Percentiles rank a stretch among this genome's conserved stretches.
phyloP scores from a whole-genome alignment of 2,329 filamentous ascomycete species.

The Pestalotiopsis sp. region DNA sequence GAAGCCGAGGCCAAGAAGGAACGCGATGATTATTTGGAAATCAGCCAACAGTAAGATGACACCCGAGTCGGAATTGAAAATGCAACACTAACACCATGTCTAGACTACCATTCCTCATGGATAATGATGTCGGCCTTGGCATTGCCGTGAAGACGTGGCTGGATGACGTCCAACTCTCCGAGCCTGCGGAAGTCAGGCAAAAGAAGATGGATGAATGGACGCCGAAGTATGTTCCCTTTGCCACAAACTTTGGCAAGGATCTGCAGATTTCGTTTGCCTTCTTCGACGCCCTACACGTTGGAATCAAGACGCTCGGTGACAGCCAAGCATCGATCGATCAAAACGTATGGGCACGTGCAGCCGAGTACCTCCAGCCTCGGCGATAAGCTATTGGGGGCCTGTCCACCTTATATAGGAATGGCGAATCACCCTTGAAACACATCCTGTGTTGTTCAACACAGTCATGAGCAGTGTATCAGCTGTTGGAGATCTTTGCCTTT shows the following conservation, averaged over 20 bases:
- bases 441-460: too few relatives aligned
- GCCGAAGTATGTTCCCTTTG: constrained; percentile 58
- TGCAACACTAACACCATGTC: not conserved
- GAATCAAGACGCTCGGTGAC: constrained; percentile 55
- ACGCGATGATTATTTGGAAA: constrained; percentile 64
- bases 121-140: constrained; percentile 75
- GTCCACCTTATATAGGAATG: not conserved
- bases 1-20: constrained; percentile 77
- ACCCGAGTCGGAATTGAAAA: constrained; percentile 15
- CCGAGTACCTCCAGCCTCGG: constrained; percentile 50
- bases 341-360: constrained; percentile 57
- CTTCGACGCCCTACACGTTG: constrained; percentile 59
- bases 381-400: constrained; percentile 20
- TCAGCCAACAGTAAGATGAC: constrained; percentile 70
- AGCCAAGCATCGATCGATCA: constrained; percentile 52
- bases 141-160: constrained; percentile 81
- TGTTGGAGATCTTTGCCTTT: too few relatives aligned
- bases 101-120: constrained; percentile 68
- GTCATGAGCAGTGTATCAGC: too few relatives aligned
- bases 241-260: constrained; percentile 61
- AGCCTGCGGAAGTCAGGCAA: constrained; percentile 51
- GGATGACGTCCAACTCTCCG: constrained; percentile 67
- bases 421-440: not conserved
- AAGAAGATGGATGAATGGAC: constrained; percentile 54
- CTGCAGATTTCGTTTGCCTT: constrained; percentile 60